phyloP scores from a whole-genome alignment of 352 stramenopile genomes.

The Pythium aquatile region DNA sequence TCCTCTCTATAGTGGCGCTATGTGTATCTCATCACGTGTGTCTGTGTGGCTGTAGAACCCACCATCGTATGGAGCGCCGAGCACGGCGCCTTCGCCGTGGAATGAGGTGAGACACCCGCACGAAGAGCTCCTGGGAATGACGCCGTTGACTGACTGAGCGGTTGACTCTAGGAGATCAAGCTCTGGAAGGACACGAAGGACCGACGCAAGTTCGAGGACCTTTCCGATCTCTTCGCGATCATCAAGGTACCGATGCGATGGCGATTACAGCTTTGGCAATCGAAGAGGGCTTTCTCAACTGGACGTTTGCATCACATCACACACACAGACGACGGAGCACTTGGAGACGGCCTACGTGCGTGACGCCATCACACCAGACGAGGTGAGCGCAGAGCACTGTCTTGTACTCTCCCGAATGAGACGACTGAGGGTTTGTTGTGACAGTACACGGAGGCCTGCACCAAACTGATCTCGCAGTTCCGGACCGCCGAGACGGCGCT shows the following conservation, averaged over 20 bases:
- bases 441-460: constrained; percentile 95
- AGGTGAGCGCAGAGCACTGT: constrained; percentile 41
- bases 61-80: constrained; percentile 4
- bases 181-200: constrained; percentile 85
- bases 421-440: background rate
- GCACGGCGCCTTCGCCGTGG: constrained; percentile 8
- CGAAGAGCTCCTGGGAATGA: background rate
- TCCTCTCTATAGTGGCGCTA: no score
- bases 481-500: constrained; percentile 95
- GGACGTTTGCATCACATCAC: background rate
- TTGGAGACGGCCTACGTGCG: constrained; percentile 96
- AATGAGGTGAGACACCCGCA: constrained; percentile 18
- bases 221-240: constrained; percentile 95
- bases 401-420: background rate
- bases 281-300: background rate
- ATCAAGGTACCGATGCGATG: constrained; percentile 81
- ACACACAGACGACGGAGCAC: constrained; percentile 90
- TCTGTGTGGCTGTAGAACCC: background rate
- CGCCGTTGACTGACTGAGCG: background rate
- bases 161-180: constrained; percentile 54
- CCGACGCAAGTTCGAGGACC: constrained; percentile 82
- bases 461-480: constrained; percentile 98
- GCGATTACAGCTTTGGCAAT: background rate
- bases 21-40: background rate
- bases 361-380: constrained; percentile 92